phyloP scores from a whole-genome alignment of 805 yeast genomes.

The Cyberlindnera americana region DNA sequence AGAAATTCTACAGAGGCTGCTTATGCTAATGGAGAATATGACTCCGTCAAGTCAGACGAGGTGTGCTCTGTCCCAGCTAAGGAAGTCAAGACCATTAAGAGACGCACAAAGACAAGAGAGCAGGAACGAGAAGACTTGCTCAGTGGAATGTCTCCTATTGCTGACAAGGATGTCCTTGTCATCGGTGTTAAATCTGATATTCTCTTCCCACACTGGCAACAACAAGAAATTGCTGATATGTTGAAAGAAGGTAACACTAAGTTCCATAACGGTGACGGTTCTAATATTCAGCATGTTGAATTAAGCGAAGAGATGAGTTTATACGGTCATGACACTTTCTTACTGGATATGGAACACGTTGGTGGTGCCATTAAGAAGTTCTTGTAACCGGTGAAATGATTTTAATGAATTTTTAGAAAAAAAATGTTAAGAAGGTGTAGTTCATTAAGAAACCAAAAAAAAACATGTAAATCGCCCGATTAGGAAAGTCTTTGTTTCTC shows the following conservation, averaged over 20 bases:
- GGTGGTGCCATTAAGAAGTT: slow-evolving; percentile 74
- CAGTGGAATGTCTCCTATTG: slow-evolving; percentile 60
- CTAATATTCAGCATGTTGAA: slow-evolving; percentile 60
- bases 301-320: slow-evolving; percentile 71
- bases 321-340: slow-evolving; percentile 90
- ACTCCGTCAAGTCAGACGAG: slow-evolving; percentile 25
- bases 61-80: slow-evolving; percentile 41
- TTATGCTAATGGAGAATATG: slow-evolving; percentile 23
- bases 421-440: too few relatives aligned
- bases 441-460: too few relatives aligned
- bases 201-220: slow-evolving; percentile 94
- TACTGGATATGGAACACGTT: slow-evolving; percentile 72
- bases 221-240: slow-evolving; percentile 68
- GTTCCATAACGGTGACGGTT: slow-evolving; percentile 33
- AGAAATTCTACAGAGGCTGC: slow-evolving; percentile 32
- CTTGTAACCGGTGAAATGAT: too few relatives aligned
- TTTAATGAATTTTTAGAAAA: too few relatives aligned
- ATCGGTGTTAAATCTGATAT: slow-evolving; percentile 93
- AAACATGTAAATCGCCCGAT: too few relatives aligned
- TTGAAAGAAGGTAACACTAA: slow-evolving; percentile 36
- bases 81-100: slow-evolving; percentile 51
- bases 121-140: slow-evolving; percentile 59
- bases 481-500: too few relatives aligned
- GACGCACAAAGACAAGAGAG: slow-evolving; percentile 46
- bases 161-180: slow-evolving; percentile 65